Evolutionary conservation across 179 eudicot genomes (phyloP), one percentile per base, ranked within the genome.

Genomic region (Silene vulgaris): DNA sequence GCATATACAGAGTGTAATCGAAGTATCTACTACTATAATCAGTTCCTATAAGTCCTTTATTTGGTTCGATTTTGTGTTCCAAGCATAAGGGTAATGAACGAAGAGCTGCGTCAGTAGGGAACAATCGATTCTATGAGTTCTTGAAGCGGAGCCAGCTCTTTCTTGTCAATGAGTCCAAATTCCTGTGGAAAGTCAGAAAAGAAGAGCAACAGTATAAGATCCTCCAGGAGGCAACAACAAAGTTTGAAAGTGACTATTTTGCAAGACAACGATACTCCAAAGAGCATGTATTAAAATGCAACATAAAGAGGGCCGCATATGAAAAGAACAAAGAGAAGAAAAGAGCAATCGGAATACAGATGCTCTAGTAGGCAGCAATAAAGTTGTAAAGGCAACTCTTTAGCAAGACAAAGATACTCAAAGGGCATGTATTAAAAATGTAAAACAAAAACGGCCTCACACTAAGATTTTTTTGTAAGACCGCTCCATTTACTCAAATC

Each of bases 121-220:
- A 91, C 73, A 65, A 88, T 90, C 14, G 98, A 91, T 76, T 93
- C 97, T 67, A 93, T 90, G 75, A 93, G 98, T 80, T 91, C 97
- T 71, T 93, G 93, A 71, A 93, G 96, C 11, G 97, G 97, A 75
- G 96, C 97, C 48, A 93, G 90, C 82, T 93, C 97, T 87, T 89
- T 91, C 93, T 87, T 91, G 85, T 93, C 97, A 67, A 93, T 90
- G 85, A 91, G 86, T 70, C 85, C 86, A 66, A 93, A 93, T 80
- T 93, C 98, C 98, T 91, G 88, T 14, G 17, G 0, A 57, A 78
- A 74, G 59, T 4, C 5, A 73, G 37, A 40, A 68, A 19, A 66
- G 63, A 37, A 17, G 11, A 28, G 20, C 21, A 54, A 52, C 12
- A 65, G 26, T 23, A 66, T 80, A 60, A 75, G 72, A 75, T 75